These are phyloP conservation scores for Chaetomiaceae sp. DNA, from an alignment of 2,329 filamentous ascomycete genomes.

Conservation along the genomic window DNA sequence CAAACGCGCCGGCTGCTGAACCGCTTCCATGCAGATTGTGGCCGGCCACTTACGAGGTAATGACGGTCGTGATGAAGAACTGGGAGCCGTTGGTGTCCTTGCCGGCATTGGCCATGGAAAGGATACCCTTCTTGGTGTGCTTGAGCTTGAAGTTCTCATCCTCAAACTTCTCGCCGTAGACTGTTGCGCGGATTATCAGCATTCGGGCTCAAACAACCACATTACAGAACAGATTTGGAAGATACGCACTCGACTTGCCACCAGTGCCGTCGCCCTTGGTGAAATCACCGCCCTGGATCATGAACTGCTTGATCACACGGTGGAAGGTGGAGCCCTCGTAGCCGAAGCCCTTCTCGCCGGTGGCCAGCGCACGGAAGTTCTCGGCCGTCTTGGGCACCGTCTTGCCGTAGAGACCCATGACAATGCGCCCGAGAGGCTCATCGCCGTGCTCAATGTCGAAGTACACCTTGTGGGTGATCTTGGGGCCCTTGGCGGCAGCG, in stretches of 20 bases:
- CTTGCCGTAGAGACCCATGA: constrained; percentile 81
- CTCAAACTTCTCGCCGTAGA: constrained; percentile 77
- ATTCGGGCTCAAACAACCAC: not conserved
- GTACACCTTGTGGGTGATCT: constrained; percentile 94
- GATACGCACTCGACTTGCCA: constrained; percentile 69
- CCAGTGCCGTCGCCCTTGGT: constrained; percentile 76
- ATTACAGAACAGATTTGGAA: not conserved
- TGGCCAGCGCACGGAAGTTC: constrained; percentile 75
- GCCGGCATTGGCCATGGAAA: constrained; percentile 83
- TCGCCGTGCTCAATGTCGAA: constrained; percentile 78
- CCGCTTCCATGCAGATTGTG: not conserved
- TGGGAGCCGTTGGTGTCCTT: constrained; percentile 83
- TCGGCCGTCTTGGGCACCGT: constrained; percentile 70
- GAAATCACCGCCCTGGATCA: constrained; percentile 90
- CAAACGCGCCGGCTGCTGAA: not conserved
- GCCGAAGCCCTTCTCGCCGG: constrained; percentile 79
- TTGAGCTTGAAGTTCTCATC: constrained; percentile 96
- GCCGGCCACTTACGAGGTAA: constrained; percentile 57
- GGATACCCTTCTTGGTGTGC: constrained; percentile 76
- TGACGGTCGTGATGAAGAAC: constrained; percentile 83
- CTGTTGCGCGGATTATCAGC: constrained; percentile 31
- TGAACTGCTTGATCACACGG: constrained; percentile 84
- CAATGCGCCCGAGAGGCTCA: constrained; percentile 65
- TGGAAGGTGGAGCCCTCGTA: constrained; percentile 80
- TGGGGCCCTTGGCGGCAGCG: constrained; percentile 76